Evolutionary conservation across 805 yeast species (phyloP).

Genomic region (Candida parachauliodes): DNA sequence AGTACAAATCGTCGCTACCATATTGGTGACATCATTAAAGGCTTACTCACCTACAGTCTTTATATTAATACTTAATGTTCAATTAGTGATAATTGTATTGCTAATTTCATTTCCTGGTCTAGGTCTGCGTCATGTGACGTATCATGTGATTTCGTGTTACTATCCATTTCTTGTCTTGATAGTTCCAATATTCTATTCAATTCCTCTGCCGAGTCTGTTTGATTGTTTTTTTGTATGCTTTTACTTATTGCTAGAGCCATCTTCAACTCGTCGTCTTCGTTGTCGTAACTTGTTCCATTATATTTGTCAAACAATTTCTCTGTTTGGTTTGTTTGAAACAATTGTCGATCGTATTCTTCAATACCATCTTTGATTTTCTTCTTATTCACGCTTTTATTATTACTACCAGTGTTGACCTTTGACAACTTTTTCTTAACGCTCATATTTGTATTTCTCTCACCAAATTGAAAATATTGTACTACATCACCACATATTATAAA

Average conservation of each 20-base stretch:
- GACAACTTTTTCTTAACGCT: slow-evolving; percentile 10
- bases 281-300: slow-evolving; percentile 38
- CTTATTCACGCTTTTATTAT: slow-evolving; percentile 20
- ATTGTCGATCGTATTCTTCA: slow-evolving; percentile 32
- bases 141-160: neutral
- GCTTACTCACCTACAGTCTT: no score
- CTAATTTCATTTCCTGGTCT: slow-evolving; percentile 18
- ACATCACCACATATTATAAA: slow-evolving; percentile 38
- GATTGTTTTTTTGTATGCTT: slow-evolving; percentile 15
- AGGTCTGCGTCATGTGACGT: slow-evolving; percentile 9
- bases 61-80: slow-evolving; percentile 14
- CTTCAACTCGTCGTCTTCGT: slow-evolving; percentile 38
- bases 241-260: slow-evolving; percentile 42
- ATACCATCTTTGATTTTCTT: slow-evolving; percentile 30
- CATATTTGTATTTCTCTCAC: slow-evolving; percentile 20
- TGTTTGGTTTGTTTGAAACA: slow-evolving; percentile 19
- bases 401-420: slow-evolving; percentile 16
- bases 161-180: slow-evolving; percentile 10
- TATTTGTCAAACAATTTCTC: slow-evolving; percentile 37
- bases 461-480: slow-evolving; percentile 47
- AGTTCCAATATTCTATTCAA: slow-evolving; percentile 21
- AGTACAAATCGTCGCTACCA: no score
- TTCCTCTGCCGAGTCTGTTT: slow-evolving; percentile 24
- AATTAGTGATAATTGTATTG: slow-evolving; percentile 18
- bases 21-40: no score